Evolutionary conservation across 2,329 filamentous ascomycete species (phyloP), one percentile per base, ranked within the genome.

Genomic region (Pseudogymnoascus sp.): DNA sequence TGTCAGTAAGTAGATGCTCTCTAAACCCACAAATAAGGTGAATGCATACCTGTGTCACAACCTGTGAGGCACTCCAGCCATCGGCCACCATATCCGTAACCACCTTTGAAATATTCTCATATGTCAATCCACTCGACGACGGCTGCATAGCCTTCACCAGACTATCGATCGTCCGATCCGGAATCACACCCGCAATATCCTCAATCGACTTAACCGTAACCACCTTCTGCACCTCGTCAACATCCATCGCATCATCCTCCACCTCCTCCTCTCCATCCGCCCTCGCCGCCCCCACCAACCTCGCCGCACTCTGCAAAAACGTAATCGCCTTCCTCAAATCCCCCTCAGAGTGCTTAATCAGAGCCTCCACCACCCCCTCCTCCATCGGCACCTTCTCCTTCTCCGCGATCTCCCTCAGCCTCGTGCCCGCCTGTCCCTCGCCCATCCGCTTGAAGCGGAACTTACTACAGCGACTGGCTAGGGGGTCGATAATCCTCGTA

Each of bases 371-470:
- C 0, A 91, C 92, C 0, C 91, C 92, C 8, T 87, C 80, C 64
- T 91, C 90, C 33, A 97, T 75, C 39, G 74, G 77, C 4, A 99
- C 87, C 1, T 85, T 85, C 74, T 99, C 94, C 47, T 86, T 80
- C 60, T 79, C 76, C 0, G 94, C 92, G 75, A 99, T 99, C 60
- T 92, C 85, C 69, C 88, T 84, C 11, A 99, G 77, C 60, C 95
- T 80, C 70, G 81, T 84, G 68, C 86, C 87, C 6, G 94, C 91
- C 71, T 95, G 95, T 6, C 84, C 85, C 69, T 92, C 88, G 73
- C 97, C 93, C 65, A 99, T 78, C 65, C 89, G 90, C 84, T 99
- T 99, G 83, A 99, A 99, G 33, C 94, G 83, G 73, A 99, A 99
- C 76, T 99, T 99, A 75, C 87, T 92, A 78, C 94, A 99, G 68